Base-by-base conservation (phyloP, 495 filamentous ascomycete genomes). In the Terfezia boudieri region DNA sequence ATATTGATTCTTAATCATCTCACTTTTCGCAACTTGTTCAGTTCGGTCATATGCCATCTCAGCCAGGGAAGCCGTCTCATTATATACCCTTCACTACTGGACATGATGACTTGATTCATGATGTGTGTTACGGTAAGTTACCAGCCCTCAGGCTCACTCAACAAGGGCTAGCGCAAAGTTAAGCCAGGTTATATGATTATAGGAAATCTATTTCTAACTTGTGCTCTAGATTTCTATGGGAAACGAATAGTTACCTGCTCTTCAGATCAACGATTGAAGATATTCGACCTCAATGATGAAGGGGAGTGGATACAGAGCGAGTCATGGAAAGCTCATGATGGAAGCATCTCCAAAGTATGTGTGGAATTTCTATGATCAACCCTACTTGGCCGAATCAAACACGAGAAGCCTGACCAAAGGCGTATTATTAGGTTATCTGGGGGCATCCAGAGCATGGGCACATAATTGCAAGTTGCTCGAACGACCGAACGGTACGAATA, bases 251-350 rank as follows among this genome's bases (percentile, higher is more conserved):
- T 87, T 35, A 88, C 88, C 10, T 85, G 84, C 35, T 90, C 84
- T 37, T 82, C 86, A 2, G 90, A 99, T 68, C 92, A 94, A 62
- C 83, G 82, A 64, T 81, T 99, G 60, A 86, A 86, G 64, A 83
- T 96, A 36, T 96, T 86, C 75, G 86, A 93, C 64, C 67, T 74
- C 46, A 76, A 87, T 57, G 78, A 79, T 58, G 78, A 86, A 59
- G 79, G 78, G 12, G 70, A 78, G 50, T 94, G 86, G 86, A 75
- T 77, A 41, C 68, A 87, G 46, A 80, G 77, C 59, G 90, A 95
- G 63, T 84, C 78, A 51, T 95, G 90, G 86, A 77, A 78, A 54
- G 92, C 85, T 12, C 90, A 99, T 64, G 81, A 84, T 60, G 84
- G 84, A 26, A 90, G 94, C 69, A 83, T 99, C 56, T 73, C 83